A percentile compares a stretch with the other conserved stretches of the same genome.
Evolutionary conservation across 805 yeast species (phyloP).

Genomic region (Metschnikowia lunata): DNA sequence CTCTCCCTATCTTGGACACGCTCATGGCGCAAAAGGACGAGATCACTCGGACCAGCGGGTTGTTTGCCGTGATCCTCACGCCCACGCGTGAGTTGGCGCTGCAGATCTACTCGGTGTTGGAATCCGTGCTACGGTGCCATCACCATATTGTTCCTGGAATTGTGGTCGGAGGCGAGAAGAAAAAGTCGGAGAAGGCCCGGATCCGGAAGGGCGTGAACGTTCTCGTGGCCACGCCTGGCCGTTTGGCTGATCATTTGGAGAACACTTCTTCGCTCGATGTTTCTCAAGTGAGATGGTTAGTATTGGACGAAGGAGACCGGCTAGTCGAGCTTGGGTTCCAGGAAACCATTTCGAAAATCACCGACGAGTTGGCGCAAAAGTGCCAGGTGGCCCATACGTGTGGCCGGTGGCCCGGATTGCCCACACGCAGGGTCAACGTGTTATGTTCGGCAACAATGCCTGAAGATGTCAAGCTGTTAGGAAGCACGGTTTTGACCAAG

Average conservation of each 20-base stretch:
- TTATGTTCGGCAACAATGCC: slow-evolving; percentile 94
- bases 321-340: slow-evolving; percentile 95
- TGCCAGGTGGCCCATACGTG: slow-evolving; percentile 36
- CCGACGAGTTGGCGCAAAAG: slow-evolving; percentile 49
- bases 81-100: slow-evolving; percentile 95
- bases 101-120: slow-evolving; percentile 82
- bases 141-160: slow-evolving; percentile 92
- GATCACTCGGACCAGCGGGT: slow-evolving; percentile 64
- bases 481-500: slow-evolving; percentile 67
- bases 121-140: slow-evolving; percentile 65
- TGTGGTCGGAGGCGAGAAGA: slow-evolving; percentile 97
- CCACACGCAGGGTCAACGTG: slow-evolving; percentile 66
- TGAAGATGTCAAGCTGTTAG: slow-evolving; percentile 72
- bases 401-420: slow-evolving; percentile 53
- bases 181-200: slow-evolving; percentile 94
- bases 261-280: slow-evolving; percentile 75
- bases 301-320: slow-evolving; percentile 95
- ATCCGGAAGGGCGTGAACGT: slow-evolving; percentile 93
- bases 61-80: slow-evolving; percentile 82
- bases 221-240: slow-evolving; percentile 96
- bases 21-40: slow-evolving; percentile 50
- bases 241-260: slow-evolving; percentile 90
- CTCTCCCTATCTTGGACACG: slow-evolving; percentile 75
- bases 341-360: slow-evolving; percentile 78
- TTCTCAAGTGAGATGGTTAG: slow-evolving; percentile 75